Evolutionary conservation across 2,329 filamentous ascomycete species (phyloP), one percentile per base, ranked within the genome.

Genomic region (Arthrobotrys musiformis): DNA sequence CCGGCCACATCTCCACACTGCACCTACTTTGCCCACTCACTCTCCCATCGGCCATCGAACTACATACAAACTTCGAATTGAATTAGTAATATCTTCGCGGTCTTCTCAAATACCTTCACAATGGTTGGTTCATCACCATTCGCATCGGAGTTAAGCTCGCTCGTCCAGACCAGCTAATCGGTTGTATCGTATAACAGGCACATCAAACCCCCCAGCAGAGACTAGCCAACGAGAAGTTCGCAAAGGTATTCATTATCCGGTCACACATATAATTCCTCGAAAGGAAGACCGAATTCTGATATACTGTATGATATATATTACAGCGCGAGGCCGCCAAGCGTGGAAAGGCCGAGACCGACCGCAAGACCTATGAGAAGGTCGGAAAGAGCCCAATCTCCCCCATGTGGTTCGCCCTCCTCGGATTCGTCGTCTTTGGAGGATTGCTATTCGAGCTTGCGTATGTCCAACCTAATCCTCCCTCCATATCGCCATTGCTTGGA

Each of bases 151-250:
- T 30, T 17, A 3, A 15, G 15, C 26, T 7, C 35, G 15, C 44
- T 35, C 11, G 7, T 44, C 13, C 35, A 13, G n/a, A 24, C 56
- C 42, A 54, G 60, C 69, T 74, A 74, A 74, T 40, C 40, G 13
- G 17, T 17, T 33, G 9, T 11, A 17, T 26, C 26, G 35, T 24
- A 17, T 15, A 30, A 78, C 82, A 93, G 92, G 91, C 90, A 81
- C 92, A 52, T 22, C 73, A 94, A 90, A 95, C 92, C 80, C 92
- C 91, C 81, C 89, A 93, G 84, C 93, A 95, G 86, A 90, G 92
- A 83, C 89, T 89, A 82, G 90, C 91, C 79, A 95, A 95, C 86
- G 89, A 89, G 82, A 91, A 91, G 84, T 96, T 93, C 85, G 90
- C 88, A 80, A 90, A 91, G 83, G 74, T 78, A 70, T 42, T 9